Evolutionary conservation across 2,329 filamentous ascomycete species (phyloP).

Genomic region (Hortaea werneckii): DNA sequence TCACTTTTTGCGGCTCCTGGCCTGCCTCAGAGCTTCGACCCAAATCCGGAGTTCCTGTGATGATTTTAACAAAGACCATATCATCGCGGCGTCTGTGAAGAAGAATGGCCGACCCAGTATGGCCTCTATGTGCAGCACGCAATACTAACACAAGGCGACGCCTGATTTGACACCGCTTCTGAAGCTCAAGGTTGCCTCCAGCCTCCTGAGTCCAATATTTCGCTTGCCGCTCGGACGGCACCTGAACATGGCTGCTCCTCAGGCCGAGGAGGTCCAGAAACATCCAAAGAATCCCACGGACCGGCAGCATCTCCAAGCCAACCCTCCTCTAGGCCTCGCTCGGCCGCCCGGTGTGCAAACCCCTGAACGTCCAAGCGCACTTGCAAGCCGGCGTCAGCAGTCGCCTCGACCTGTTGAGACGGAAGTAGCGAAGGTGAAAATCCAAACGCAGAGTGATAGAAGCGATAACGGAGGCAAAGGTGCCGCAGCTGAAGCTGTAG

Average conservation of each 20-base stretch:
- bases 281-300: not conserved
- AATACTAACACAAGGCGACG: no score
- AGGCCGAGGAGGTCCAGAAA: no score
- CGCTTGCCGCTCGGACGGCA: not conserved
- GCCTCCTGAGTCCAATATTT: not conserved
- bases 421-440: not conserved
- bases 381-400: not conserved
- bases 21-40: no score
- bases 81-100: no score
- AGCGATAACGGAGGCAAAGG: not conserved
- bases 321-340: not conserved
- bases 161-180: not conserved
- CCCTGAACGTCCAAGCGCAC: not conserved
- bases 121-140: no score
- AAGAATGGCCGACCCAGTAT: no score
- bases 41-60: no score
- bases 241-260: no score
- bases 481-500: not conserved
- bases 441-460: not conserved
- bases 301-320: not conserved
- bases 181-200: not conserved
- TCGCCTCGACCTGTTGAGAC: not conserved
- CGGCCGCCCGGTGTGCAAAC: not conserved
- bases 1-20: no score
- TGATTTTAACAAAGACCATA: no score